Evolutionary conservation across 2,329 filamentous ascomycete genomes (phyloP).

Genomic region (Colletotrichum abscissum): DNA sequence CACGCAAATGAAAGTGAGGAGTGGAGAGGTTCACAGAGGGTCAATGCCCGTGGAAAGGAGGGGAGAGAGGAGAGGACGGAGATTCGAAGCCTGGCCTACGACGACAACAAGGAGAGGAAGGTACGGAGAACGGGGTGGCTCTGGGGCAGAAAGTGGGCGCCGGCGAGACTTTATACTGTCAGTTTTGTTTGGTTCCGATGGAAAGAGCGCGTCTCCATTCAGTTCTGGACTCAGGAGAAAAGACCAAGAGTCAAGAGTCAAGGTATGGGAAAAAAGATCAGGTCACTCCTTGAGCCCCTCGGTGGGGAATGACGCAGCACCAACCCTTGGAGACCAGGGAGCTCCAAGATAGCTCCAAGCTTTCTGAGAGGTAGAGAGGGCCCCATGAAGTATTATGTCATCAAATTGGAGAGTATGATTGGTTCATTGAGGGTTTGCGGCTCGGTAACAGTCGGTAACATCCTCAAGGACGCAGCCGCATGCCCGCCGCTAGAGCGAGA

Average conservation of each 20-base stretch:
- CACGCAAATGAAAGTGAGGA: neutral
- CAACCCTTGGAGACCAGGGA: constrained; percentile 2
- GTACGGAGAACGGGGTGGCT: constrained; percentile 8
- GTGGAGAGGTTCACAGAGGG: constrained; percentile 12
- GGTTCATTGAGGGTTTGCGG: neutral
- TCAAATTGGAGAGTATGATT: neutral
- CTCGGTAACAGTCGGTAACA: constrained; percentile 33
- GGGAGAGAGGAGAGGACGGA: neutral
- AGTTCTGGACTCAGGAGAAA: neutral
- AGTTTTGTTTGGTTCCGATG: neutral
- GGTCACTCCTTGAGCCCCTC: constrained; percentile 33
- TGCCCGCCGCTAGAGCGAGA: constrained; percentile 24
- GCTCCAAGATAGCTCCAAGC: constrained; percentile 10
- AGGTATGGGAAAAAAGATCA: constrained; percentile 19
- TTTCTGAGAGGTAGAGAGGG: neutral
- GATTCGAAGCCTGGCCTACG: neutral
- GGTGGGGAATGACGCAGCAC: constrained; percentile 34
- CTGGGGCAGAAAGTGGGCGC: constrained; percentile 11
- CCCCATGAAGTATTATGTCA: neutral
- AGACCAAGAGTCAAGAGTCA: neutral
- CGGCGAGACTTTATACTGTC: constrained; percentile 14
- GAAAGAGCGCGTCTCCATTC: neutral
- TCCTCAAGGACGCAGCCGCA: constrained; percentile 16
- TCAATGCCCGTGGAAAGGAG: constrained; percentile 12
- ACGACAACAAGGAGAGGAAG: neutral